Evolutionary conservation across 2,329 filamentous ascomycete species (phyloP).

Genomic region (Amphichorda felina): DNA sequence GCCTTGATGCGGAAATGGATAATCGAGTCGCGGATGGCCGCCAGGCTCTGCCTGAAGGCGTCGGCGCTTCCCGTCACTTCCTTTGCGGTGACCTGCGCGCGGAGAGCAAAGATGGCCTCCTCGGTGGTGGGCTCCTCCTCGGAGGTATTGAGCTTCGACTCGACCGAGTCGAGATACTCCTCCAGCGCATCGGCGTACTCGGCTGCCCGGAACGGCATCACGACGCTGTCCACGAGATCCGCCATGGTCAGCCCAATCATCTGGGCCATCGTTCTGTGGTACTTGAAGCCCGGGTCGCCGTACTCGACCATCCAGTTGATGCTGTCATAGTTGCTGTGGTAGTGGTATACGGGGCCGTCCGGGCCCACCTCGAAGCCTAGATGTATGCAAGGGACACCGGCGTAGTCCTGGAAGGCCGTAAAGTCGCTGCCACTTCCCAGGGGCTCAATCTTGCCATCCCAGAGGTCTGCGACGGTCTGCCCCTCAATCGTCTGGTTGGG

Average conservation of each 20-base stretch:
- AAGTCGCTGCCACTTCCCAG: constrained; percentile 67
- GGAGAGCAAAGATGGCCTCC: constrained; percentile 16
- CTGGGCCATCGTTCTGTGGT: constrained; percentile 56
- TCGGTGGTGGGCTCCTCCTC: constrained; percentile 10
- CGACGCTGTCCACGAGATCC: constrained; percentile 46
- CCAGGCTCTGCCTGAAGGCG: constrained; percentile 26
- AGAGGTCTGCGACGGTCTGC: constrained; percentile 62
- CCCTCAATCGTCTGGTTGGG: constrained; percentile 64
- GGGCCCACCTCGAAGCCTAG: constrained; percentile 40
- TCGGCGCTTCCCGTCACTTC: constrained; percentile 20
- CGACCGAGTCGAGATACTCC: constrained; percentile 38
- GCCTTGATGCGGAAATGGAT: constrained; percentile 25
- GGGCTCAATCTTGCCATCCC: constrained; percentile 48
- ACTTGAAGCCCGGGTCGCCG: constrained; percentile 57
- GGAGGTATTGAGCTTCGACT: constrained; percentile 29
- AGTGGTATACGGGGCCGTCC: constrained; percentile 55
- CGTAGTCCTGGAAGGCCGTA: constrained; percentile 63
- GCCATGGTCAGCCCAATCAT: constrained; percentile 50
- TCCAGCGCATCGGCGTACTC: constrained; percentile 50
- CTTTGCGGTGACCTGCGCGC: constrained; percentile 11
- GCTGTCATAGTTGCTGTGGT: constrained; percentile 86
- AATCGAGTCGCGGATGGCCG: constrained; percentile 24
- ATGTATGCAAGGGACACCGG: constrained; percentile 54
- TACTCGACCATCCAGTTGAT: constrained; percentile 81
- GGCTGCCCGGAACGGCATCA: constrained; percentile 52